phyloP scores from a whole-genome alignment of 768 basidiomycete genomes.

The Lentinula sp. region DNA sequence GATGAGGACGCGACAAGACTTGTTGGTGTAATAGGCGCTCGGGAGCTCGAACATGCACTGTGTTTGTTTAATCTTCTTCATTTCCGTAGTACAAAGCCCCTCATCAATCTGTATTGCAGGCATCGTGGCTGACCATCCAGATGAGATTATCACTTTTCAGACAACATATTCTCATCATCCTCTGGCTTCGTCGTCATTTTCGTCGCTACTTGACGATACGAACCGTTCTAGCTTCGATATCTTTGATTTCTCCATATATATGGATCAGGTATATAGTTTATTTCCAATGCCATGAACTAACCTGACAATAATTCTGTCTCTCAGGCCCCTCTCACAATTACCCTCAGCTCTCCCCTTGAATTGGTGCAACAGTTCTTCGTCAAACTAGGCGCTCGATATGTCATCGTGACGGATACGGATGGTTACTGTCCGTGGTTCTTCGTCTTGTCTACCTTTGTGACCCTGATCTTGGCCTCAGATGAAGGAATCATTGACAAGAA shows the following conservation, averaged over 20 bases:
- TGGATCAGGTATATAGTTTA: conserved; percentile 64
- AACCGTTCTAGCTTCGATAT: conserved; percentile 36
- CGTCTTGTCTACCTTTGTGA: neutral
- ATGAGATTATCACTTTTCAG: conserved; percentile 64
- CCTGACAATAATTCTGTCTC: neutral
- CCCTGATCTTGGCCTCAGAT: conserved; percentile 35
- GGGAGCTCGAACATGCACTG: conserved; percentile 91
- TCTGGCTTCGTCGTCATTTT: conserved; percentile 49
- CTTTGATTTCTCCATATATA: conserved; percentile 82
- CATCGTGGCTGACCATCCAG: conserved; percentile 68
- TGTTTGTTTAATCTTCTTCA: conserved; percentile 40
- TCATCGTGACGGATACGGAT: conserved; percentile 77
- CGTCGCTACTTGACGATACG: conserved; percentile 46
- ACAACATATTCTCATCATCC: conserved; percentile 32
- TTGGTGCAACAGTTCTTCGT: conserved; percentile 91
- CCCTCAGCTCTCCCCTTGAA: conserved; percentile 82
- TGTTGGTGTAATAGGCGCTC: conserved; percentile 87
- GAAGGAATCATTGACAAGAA: conserved; percentile 94
- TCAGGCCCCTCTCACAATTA: conserved; percentile 84
- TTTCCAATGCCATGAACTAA: neutral
- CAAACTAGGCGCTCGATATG: conserved; percentile 89
- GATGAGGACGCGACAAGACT: conserved; percentile 50
- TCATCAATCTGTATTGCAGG: conserved; percentile 32
- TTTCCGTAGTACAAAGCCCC: neutral
- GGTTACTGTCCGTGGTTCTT: conserved; percentile 63